phyloP scores from a whole-genome alignment of 306 rosid species.

The Crataegus laevigata region DNA sequence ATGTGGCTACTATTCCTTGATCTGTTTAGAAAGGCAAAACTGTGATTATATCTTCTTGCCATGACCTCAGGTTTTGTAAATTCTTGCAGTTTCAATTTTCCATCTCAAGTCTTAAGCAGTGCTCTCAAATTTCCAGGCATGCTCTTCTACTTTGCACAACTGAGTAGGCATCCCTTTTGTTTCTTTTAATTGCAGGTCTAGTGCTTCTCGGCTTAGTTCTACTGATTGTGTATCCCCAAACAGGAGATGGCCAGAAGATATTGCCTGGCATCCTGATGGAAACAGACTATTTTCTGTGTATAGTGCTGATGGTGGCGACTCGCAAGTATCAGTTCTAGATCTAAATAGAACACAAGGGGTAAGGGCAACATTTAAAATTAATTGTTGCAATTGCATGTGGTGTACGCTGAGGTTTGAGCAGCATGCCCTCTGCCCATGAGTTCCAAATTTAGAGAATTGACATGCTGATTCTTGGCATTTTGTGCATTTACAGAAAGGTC shows the following conservation, averaged over 20 bases:
- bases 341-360: constrained; percentile 63
- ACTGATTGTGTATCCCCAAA: constrained; percentile 60
- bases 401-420: not conserved
- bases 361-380: constrained; percentile 14
- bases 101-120: not conserved
- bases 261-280: constrained; percentile 92
- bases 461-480: constrained; percentile 9
- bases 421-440: not conserved
- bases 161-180: not conserved
- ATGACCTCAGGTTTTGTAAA: not conserved
- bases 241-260: constrained; percentile 94
- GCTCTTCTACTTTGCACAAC: not conserved
- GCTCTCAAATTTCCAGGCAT: not conserved
- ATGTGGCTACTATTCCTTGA: not conserved
- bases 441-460: not conserved
- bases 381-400: not conserved
- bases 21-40: not conserved
- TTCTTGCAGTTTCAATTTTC: not conserved
- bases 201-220: constrained; percentile 68
- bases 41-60: not conserved
- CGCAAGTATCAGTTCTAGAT: constrained; percentile 68
- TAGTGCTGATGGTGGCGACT: constrained; percentile 81
- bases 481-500: constrained; percentile 50
- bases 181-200: constrained; percentile 45
- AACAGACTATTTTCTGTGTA: constrained; percentile 63